Evolutionary conservation across 2,329 filamentous ascomycete species (phyloP).

Genomic region (Trichoderma gracile): DNA sequence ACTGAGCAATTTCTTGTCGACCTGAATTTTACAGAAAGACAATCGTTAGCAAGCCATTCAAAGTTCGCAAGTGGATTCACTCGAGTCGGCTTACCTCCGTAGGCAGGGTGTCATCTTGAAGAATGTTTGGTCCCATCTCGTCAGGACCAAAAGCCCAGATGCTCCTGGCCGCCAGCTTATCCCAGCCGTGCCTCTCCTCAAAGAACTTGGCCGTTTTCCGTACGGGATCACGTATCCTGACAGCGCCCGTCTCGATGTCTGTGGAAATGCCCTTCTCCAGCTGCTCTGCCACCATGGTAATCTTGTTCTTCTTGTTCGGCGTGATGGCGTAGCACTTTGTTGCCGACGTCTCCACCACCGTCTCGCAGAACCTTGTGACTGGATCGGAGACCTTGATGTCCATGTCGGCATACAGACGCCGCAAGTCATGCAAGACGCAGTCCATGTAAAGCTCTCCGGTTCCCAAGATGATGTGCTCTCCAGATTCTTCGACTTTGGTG

Average conservation of each 20-base stretch:
- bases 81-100: conserved; percentile 64
- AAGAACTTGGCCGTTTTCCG: conserved; percentile 96
- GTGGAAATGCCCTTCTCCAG: conserved; percentile 91
- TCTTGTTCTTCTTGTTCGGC: conserved; percentile 98
- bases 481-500: conserved; percentile 97
- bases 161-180: conserved; percentile 87
- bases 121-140: conserved; percentile 89
- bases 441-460: conserved; percentile 99
- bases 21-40: conserved; percentile 45
- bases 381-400: conserved; percentile 98
- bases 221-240: conserved; percentile 89
- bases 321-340: conserved; percentile 98
- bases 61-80: background rate
- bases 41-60: background rate
- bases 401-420: conserved; percentile 95
- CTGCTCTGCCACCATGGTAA: conserved; percentile 97
- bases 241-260: conserved; percentile 88
- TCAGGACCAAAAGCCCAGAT: conserved; percentile 99
- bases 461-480: conserved; percentile 91
- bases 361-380: conserved; percentile 96
- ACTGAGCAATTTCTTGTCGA: conserved; percentile 87
- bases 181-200: conserved; percentile 95
- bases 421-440: conserved; percentile 92
- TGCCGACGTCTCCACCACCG: conserved; percentile 92
- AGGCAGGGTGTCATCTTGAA: conserved; percentile 94